Percentiles rank a stretch among this genome's conserved stretches.
These are phyloP conservation scores for thale cress (Arabidopsis thaliana) DNA, from an alignment of 345 rosid species.

Conservation along the genomic window TAIR10.1 NC_003076.8:1834501-1835000, in stretches of 20 bases:
- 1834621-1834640: constrained; percentile 1
- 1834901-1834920: too few relatives aligned
- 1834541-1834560: background rate
- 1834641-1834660: background rate
- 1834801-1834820: background rate
- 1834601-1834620: background rate
- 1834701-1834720: constrained; percentile 47
- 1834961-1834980: constrained; percentile 59
- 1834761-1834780: constrained; percentile 79
- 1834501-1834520: background rate
- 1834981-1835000: constrained; percentile 53
- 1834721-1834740: constrained; percentile 37
- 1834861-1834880: background rate
- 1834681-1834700: constrained; percentile 16
- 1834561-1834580: background rate
- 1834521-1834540: background rate
- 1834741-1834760: constrained; percentile 37
- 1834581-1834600: background rate
- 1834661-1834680: background rate
- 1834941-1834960: constrained; percentile 65
- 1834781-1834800: constrained; percentile 39
- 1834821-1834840: background rate
- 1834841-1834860: background rate
- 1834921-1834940: constrained; percentile 15
- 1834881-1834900: too few relatives aligned